A percentile compares a stretch with the other conserved stretches of the same genome.
phyloP scores from a whole-genome alignment of 352 stramenopile genomes.

The Thalassiosira gravida region DNA sequence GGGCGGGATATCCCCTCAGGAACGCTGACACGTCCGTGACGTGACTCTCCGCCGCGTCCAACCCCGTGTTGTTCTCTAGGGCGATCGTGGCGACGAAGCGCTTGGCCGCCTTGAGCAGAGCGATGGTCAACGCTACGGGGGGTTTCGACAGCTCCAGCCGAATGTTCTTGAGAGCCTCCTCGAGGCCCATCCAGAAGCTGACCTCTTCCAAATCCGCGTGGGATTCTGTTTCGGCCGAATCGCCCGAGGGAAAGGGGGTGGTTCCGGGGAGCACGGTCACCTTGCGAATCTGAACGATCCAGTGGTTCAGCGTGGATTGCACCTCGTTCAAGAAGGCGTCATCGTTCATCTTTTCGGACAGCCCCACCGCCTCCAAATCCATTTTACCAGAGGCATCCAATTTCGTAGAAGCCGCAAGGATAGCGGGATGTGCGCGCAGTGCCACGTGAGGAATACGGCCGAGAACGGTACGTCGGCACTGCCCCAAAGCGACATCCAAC shows the following conservation, averaged over 20 bases:
- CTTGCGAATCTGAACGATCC: slow-evolving; percentile 84
- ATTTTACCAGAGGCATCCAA: slow-evolving; percentile 43
- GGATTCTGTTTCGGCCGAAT: slow-evolving; percentile 52
- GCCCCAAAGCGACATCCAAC: slow-evolving; percentile 74
- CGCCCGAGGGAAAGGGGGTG: slow-evolving; percentile 71
- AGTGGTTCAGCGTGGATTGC: slow-evolving; percentile 75
- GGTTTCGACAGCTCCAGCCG: slow-evolving; percentile 69
- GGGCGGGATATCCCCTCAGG: slow-evolving; percentile 71
- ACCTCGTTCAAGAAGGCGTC: slow-evolving; percentile 83
- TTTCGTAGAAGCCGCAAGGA: slow-evolving; percentile 35
- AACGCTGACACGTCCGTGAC: slow-evolving; percentile 73
- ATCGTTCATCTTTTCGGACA: slow-evolving; percentile 57
- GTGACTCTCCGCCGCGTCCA: slow-evolving; percentile 67
- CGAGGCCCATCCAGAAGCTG: slow-evolving; percentile 74
- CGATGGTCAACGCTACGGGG: slow-evolving; percentile 65
- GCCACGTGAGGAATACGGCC: slow-evolving; percentile 66
- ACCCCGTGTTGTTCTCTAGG: slow-evolving; percentile 82
- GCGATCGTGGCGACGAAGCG: slow-evolving; percentile 82
- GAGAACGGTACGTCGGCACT: slow-evolving; percentile 62
- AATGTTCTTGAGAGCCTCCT: slow-evolving; percentile 65
- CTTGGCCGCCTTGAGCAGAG: slow-evolving; percentile 75
- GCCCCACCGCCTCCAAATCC: slow-evolving; percentile 68
- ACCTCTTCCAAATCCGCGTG: slow-evolving; percentile 82
- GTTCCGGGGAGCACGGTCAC: slow-evolving; percentile 70
- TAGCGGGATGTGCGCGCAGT: slow-evolving; percentile 53